Conservation (phyloP, 495 filamentous ascomycete species). For the Lichina pygmaea region DNA sequence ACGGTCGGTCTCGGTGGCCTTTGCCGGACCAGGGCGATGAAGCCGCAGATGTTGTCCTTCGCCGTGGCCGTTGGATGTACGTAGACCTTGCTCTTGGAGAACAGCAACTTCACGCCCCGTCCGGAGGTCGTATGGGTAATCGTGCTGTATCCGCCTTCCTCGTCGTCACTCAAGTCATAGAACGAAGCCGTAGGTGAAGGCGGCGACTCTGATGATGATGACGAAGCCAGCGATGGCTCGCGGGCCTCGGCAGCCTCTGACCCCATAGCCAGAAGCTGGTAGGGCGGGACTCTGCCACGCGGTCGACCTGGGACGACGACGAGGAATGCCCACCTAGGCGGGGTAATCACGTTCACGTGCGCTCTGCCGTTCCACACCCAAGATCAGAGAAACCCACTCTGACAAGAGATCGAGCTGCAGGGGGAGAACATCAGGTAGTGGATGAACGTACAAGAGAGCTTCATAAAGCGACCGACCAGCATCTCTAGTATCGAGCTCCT, state of each 20-base stretch:
- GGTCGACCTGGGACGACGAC: no score
- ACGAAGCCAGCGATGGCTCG: conserved; percentile 1
- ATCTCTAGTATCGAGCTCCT: no score
- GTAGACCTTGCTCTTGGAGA: conserved; percentile 96
- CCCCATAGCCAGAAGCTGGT: conserved; percentile 6
- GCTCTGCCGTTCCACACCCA: no score
- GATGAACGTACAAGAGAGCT: no score
- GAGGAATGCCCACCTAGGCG: no score
- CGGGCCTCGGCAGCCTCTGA: conserved; percentile 4
- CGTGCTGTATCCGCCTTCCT: conserved; percentile 86
- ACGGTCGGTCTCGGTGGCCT: conserved; percentile 22
- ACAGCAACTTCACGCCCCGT: conserved; percentile 81
- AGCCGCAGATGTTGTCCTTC: conserved; percentile 92
- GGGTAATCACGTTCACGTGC: no score
- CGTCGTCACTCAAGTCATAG: conserved; percentile 91
- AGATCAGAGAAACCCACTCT: no score
- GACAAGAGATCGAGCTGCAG: no score
- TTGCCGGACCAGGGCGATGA: conserved; percentile 82
- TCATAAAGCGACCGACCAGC: no score
- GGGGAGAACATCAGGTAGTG: no score
- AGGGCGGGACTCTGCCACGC: no score
- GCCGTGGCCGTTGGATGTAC: conserved; percentile 85
- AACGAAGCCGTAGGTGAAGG: conserved; percentile 70
- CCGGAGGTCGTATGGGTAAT: conserved; percentile 62
- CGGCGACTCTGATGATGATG: conserved; percentile 15